Evolutionary conservation across 2,329 filamentous ascomycete species (phyloP).

Genomic region (Aspergillus pseudotamarii): DNA sequence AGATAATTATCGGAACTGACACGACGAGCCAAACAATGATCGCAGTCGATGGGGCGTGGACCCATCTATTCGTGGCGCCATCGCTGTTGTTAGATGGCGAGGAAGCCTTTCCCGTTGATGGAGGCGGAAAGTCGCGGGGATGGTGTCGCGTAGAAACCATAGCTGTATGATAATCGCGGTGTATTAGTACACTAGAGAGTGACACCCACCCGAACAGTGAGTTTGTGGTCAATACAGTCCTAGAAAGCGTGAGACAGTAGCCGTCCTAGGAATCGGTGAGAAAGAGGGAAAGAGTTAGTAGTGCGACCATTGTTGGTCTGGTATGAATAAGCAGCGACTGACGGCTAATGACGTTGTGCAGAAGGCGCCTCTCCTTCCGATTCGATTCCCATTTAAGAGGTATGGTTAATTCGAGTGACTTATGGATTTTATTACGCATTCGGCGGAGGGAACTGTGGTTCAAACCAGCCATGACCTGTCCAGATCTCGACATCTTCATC

Average conservation of each 20-base stretch:
- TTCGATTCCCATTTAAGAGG: not conserved
- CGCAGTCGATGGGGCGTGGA: constrained; percentile 62
- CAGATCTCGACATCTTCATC: not conserved
- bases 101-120: constrained; percentile 28
- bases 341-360: constrained; percentile 17
- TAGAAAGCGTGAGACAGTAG: not conserved
- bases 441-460: not conserved
- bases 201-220: not conserved
- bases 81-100: constrained; percentile 24
- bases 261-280: not conserved
- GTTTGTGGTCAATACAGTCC: not conserved
- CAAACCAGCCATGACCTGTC: not conserved
- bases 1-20: constrained; percentile 76
- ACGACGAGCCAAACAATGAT: constrained; percentile 72
- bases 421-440: not conserved
- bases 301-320: not conserved
- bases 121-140: constrained; percentile 52
- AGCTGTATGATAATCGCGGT: not conserved
- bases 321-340: not conserved
- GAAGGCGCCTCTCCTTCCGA: not conserved
- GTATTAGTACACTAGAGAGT: not conserved
- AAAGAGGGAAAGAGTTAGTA: not conserved
- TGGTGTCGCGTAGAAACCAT: constrained; percentile 63
- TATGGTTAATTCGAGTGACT: not conserved
- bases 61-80: constrained; percentile 44